Conservation (phyloP, 805 yeast species). For the Candida maris region DNA sequence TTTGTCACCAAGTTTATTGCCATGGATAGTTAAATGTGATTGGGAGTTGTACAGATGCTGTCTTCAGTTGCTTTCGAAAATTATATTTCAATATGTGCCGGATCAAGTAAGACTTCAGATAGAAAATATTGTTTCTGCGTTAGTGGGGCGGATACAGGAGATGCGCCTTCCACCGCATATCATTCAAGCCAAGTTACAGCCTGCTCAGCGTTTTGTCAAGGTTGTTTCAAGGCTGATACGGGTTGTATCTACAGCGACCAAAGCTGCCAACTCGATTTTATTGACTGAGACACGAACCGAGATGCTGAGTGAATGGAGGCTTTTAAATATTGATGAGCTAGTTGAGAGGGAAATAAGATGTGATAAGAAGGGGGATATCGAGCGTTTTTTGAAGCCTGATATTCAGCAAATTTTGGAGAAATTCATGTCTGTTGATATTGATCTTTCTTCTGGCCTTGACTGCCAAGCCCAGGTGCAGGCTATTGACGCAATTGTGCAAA, state of each 20-base stretch:
- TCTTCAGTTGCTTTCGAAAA: constrained; percentile 57
- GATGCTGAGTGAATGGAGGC: constrained; percentile 33
- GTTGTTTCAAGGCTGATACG: constrained; percentile 19
- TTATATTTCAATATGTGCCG: constrained; percentile 60
- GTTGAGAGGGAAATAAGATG: constrained; percentile 19
- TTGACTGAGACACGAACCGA: constrained; percentile 32
- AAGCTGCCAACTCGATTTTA: constrained; percentile 45
- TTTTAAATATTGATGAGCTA: constrained; percentile 32
- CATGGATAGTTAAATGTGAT: constrained; percentile 73
- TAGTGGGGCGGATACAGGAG: constrained; percentile 41
- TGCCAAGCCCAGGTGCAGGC: constrained; percentile 5
- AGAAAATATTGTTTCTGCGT: constrained; percentile 47
- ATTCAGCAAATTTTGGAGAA: constrained; percentile 23
- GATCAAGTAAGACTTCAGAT: constrained; percentile 50
- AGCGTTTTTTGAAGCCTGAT: constrained; percentile 35
- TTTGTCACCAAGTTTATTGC: constrained; percentile 41
- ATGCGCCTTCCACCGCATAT: constrained; percentile 50
- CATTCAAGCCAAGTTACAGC: constrained; percentile 46
- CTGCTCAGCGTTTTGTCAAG: constrained; percentile 35
- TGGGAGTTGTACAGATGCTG: constrained; percentile 51
- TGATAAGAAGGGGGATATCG: constrained; percentile 18
- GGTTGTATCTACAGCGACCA: constrained; percentile 24
- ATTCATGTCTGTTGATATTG: constrained; percentile 5
- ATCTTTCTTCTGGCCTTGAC: constrained; percentile 5
- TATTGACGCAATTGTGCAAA: constrained; percentile 14